Evolutionary conservation across 2,329 filamentous ascomycete genomes (phyloP).

Genomic region (Cercospora berteroae): DNA sequence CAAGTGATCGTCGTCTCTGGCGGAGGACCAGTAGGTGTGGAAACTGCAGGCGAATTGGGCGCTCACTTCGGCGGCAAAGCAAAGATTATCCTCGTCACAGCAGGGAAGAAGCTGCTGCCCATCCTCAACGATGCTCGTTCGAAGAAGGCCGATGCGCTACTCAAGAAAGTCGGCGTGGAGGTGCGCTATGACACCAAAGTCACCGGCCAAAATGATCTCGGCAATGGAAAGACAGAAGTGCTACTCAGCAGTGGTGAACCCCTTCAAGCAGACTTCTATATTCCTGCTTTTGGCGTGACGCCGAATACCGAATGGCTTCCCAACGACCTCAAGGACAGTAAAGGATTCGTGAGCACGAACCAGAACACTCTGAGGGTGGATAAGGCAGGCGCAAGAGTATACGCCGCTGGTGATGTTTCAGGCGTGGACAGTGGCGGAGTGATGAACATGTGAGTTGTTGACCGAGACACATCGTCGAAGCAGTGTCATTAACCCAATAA

Average conservation of each 20-base stretch:
- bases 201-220: conserved; percentile 31
- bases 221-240: conserved; percentile 44
- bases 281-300: conserved; percentile 52
- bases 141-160: conserved; percentile 46
- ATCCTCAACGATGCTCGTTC: conserved; percentile 42
- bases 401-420: conserved; percentile 50
- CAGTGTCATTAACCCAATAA: not conserved
- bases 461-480: not conserved
- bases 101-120: conserved; percentile 42
- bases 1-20: conserved; percentile 39
- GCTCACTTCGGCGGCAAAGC: conserved; percentile 39
- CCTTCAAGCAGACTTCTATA: conserved; percentile 52
- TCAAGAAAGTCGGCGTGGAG: conserved; percentile 49
- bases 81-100: conserved; percentile 49
- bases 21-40: conserved; percentile 41
- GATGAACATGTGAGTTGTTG: conserved; percentile 38
- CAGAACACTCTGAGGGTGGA: conserved; percentile 47
- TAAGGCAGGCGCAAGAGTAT: conserved; percentile 46
- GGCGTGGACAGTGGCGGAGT: conserved; percentile 45
- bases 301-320: conserved; percentile 57
- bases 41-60: conserved; percentile 41
- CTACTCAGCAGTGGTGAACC: conserved; percentile 48
- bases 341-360: conserved; percentile 52
- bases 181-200: conserved; percentile 34
- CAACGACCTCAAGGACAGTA: conserved; percentile 41